These are phyloP conservation scores for Talaromyces adpressus DNA, from an alignment of 495 filamentous ascomycete species.

Conservation along the genomic window DNA sequence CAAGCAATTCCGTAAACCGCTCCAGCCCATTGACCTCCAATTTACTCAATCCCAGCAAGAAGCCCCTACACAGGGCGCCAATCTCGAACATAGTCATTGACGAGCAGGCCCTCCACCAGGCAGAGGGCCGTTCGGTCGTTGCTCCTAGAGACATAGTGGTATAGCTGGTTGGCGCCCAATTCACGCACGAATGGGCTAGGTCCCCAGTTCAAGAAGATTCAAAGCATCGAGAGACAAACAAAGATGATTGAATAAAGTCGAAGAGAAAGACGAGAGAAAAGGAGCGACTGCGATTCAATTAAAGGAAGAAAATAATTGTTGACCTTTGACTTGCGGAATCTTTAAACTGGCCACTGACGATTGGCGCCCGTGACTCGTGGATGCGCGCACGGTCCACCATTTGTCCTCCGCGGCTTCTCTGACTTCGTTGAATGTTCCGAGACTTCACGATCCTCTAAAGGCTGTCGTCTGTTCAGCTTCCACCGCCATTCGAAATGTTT, in stretches of 20 bases:
- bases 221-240: not conserved
- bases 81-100: constrained; percentile 38
- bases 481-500: constrained; percentile 41
- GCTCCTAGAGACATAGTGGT: constrained; percentile 28
- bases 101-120: constrained; percentile 35
- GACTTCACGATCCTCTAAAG: not conserved
- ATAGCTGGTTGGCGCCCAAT: constrained; percentile 10
- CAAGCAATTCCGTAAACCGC: constrained; percentile 66
- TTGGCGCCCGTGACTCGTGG: not conserved
- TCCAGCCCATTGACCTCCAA: constrained; percentile 64
- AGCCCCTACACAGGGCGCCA: constrained; percentile 39
- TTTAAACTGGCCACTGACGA: constrained; percentile 3
- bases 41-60: constrained; percentile 33
- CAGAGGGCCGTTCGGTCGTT: constrained; percentile 35
- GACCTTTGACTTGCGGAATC: not conserved
- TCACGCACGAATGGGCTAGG: constrained; percentile 1
- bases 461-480: not conserved
- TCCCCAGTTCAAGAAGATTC: not conserved
- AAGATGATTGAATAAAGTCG: not conserved
- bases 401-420: not conserved
- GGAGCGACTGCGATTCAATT: not conserved
- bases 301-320: not conserved
- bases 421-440: not conserved
- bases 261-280: constrained; percentile 4
- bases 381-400: constrained; percentile 2